Base-by-base conservation (phyloP, 2,329 filamentous ascomycete species). In the Xylariaceae sp. region DNA sequence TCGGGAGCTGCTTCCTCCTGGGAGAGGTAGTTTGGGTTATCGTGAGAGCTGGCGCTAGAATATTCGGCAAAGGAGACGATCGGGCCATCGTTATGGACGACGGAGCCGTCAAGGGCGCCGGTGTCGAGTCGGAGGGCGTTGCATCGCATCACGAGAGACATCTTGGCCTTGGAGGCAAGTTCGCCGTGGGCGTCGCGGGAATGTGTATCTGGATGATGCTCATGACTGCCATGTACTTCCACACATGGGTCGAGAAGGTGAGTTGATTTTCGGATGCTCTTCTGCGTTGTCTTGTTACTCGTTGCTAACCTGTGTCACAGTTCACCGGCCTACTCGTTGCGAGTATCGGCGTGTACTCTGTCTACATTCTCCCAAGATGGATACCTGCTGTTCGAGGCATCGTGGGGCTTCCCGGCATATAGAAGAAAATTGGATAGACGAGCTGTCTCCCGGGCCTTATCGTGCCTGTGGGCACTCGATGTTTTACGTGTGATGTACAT, bases 181-280 rank as follows among this genome's bases (percentile, higher is more conserved):
- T 83, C 49, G 75, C 81, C 47, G 64, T 73, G 16, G 72, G 57
- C 0, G 78, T 96, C 17, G 74, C 84, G 13, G 80, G 64, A 0
- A 55, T 96, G 57, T 87, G 83, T 57, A 76, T 82, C 69, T 97
- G 92, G 87, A 98, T 98, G 92, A 64, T 98, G 59, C 71, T 97
- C 45, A 98, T 98, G 92, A 98, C 92, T 28, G 89, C 89, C 3
- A 89, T 94, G 27, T 98, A 90, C 71, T 98, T 98, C 57, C 92
- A 98, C 63, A 98, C 92, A 1, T 97, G 90, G 89, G 82, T 94
- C 54, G 92, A 98, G 69, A 98, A 97, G 83, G 83, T 85, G 54
- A 56, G 72, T n/a, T n/a, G n/a, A n/a, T n/a, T n/a, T n/a, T n/a
- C n/a, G n/a, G n/a, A n/a, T n/a, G n/a, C n/a, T n/a, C n/a, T n/a